These are phyloP conservation scores for Ogataea nonfermentans DNA, from an alignment of 805 yeast species.

Conservation along the genomic window DNA sequence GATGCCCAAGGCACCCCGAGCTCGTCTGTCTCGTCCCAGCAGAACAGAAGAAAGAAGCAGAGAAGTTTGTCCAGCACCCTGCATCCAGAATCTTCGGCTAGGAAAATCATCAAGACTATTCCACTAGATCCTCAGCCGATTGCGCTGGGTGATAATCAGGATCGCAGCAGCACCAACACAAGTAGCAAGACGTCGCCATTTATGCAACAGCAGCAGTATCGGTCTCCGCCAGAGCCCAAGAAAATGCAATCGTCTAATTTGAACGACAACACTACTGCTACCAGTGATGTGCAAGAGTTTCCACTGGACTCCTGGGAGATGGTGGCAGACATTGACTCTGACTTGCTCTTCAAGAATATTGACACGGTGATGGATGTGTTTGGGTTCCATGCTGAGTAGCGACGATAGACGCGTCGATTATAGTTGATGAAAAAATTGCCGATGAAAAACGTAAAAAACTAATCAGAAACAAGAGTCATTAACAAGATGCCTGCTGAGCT, in stretches of 20 bases:
- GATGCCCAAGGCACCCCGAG: constrained; percentile 21
- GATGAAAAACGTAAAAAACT: constrained; percentile 14
- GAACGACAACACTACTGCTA: background rate
- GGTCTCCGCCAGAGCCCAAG: constrained; percentile 19
- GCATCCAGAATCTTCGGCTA: constrained; percentile 69
- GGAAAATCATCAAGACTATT: constrained; percentile 71
- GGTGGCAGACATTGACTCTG: constrained; percentile 44
- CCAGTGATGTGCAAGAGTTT: constrained; percentile 20
- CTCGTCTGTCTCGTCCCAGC: constrained; percentile 21
- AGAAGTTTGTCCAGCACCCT: constrained; percentile 53
- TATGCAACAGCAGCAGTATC: constrained; percentile 15
- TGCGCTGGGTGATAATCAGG: constrained; percentile 30
- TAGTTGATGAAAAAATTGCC: constrained; percentile 11
- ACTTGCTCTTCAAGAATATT: constrained; percentile 72
- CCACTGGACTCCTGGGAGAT: constrained; percentile 42
- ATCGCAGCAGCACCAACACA: constrained; percentile 23
- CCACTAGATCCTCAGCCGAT: constrained; percentile 86
- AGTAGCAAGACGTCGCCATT: constrained; percentile 24
- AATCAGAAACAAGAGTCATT: constrained; percentile 1
- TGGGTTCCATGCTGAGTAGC: constrained; percentile 68
- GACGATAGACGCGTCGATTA: constrained; percentile 11
- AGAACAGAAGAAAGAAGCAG: constrained; percentile 34
- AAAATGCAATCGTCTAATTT: background rate
- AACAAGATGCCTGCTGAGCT: constrained; percentile 70
- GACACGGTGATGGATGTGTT: constrained; percentile 89